Evolutionary conservation across 2,329 filamentous ascomycete species (phyloP).

Genomic region (Hymenoscyphus albidus): DNA sequence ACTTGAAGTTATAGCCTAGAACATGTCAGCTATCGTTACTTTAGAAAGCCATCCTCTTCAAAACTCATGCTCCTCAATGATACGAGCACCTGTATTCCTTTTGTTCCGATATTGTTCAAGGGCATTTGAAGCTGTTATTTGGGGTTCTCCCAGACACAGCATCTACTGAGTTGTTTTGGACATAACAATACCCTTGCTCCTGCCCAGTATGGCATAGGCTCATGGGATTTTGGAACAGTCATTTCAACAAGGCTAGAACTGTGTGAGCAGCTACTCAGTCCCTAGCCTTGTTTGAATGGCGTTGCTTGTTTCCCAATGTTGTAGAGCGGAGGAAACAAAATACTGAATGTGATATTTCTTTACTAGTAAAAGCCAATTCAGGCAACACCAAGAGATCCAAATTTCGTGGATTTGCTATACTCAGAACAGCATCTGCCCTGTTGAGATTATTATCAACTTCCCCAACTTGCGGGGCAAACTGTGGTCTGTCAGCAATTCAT

Average conservation of each 20-base stretch:
- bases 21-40: slow-evolving; percentile 5
- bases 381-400: slow-evolving; percentile 71
- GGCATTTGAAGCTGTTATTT: too few species aligned
- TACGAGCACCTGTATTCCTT: not conserved
- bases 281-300: too few species aligned
- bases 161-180: too few species aligned
- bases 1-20: slow-evolving; percentile 69
- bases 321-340: not conserved
- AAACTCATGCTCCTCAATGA: not conserved
- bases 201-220: too few species aligned
- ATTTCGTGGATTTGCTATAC: slow-evolving; percentile 45
- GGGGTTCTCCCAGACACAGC: too few species aligned
- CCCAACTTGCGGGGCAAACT: slow-evolving; percentile 67
- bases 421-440: slow-evolving; percentile 62
- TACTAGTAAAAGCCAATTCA: slow-evolving; percentile 62
- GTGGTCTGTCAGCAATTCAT: slow-evolving; percentile 66
- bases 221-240: too few species aligned
- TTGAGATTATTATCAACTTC: slow-evolving; percentile 67
- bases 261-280: too few species aligned
- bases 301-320: too few species aligned
- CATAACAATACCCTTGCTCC: too few species aligned
- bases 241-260: too few species aligned
- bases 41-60: not conserved
- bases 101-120: too few species aligned
- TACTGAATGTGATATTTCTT: not conserved